Conservation (phyloP, 805 yeast genomes). For the Saccharomycopsis sp. region DNA sequence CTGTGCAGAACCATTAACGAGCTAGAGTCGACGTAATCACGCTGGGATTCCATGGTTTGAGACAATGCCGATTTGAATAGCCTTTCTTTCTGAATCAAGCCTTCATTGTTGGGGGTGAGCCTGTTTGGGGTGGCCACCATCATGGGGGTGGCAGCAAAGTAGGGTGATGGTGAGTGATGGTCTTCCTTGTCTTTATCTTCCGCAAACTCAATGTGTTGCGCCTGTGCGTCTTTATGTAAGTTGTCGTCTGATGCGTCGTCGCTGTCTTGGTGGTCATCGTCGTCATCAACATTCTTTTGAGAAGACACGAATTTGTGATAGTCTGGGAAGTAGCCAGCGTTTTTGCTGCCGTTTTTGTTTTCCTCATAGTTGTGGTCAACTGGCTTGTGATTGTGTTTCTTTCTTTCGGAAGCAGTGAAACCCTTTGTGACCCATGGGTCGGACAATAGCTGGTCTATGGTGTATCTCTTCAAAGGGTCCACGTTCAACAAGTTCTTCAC, state of each 20-base stretch:
- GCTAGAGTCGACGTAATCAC: too few relatives aligned
- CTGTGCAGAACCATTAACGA: too few relatives aligned
- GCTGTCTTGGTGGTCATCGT: not conserved
- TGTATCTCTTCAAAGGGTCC: conserved; percentile 58
- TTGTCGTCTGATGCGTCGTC: not conserved
- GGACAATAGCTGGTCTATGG: conserved; percentile 53
- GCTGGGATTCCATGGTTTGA: too few relatives aligned
- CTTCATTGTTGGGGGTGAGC: not conserved
- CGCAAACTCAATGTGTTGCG: too few relatives aligned
- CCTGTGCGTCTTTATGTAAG: too few relatives aligned
- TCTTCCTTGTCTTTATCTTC: too few relatives aligned
- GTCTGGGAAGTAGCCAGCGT: conserved; percentile 12
- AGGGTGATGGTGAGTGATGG: too few relatives aligned
- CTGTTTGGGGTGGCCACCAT: not conserved
- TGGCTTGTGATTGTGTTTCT: not conserved
- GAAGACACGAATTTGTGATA: not conserved
- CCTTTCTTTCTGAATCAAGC: too few relatives aligned
- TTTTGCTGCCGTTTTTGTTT: not conserved
- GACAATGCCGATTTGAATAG: too few relatives aligned
- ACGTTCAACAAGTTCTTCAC: conserved; percentile 59
- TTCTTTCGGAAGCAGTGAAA: conserved; percentile 1
- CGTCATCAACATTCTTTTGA: not conserved
- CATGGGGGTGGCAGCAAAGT: too few relatives aligned
- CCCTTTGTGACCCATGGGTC: conserved; percentile 53
- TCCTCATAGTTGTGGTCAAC: conserved; percentile 3